Percentiles rank a stretch among this genome's conserved stretches.
Evolutionary conservation across 1,139 yeast species (phyloP).

Genomic region (Entelexis sorbosivorans): DNA sequence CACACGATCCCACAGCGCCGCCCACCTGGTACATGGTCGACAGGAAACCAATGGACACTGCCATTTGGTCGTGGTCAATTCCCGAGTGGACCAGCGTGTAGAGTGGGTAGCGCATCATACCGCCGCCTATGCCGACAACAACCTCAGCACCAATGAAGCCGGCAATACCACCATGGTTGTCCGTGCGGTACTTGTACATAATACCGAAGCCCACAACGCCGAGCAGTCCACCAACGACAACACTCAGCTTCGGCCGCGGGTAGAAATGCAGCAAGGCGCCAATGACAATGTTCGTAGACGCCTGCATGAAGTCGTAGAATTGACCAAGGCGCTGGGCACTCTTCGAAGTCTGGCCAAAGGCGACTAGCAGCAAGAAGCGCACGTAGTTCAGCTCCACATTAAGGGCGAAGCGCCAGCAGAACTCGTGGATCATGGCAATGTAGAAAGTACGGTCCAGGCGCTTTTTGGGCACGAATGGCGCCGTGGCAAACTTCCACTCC

Average conservation of each 20-base stretch:
- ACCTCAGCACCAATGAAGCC: slow-evolving; percentile 62
- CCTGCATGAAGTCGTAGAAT: slow-evolving; percentile 48
- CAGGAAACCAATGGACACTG: slow-evolving; percentile 37
- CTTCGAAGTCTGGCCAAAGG: slow-evolving; percentile 44
- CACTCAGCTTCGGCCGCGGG: slow-evolving; percentile 49
- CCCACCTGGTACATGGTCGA: slow-evolving; percentile 38
- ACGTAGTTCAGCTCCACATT: slow-evolving; percentile 58
- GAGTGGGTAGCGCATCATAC: slow-evolving; percentile 56
- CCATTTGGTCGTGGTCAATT: slow-evolving; percentile 44
- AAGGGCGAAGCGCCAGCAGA: slow-evolving; percentile 47
- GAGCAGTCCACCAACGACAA: slow-evolving; percentile 43
- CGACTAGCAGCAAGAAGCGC: slow-evolving; percentile 55
- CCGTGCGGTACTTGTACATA: slow-evolving; percentile 38
- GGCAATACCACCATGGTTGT: slow-evolving; percentile 27
- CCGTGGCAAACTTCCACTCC: slow-evolving; percentile 41
- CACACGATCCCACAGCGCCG: slow-evolving; percentile 38
- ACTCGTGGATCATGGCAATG: slow-evolving; percentile 47
- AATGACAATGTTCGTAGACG: slow-evolving; percentile 49
- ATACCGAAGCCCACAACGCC: slow-evolving; percentile 54
- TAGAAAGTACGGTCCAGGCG: slow-evolving; percentile 56
- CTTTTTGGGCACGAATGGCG: slow-evolving; percentile 48
- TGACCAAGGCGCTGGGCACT: slow-evolving; percentile 60
- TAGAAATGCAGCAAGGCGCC: slow-evolving; percentile 44
- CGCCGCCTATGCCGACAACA: slow-evolving; percentile 62
- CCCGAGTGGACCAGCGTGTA: slow-evolving; percentile 54